phyloP scores from a whole-genome alignment of 768 basidiomycete genomes.

The Lactifluus pinguis region DNA sequence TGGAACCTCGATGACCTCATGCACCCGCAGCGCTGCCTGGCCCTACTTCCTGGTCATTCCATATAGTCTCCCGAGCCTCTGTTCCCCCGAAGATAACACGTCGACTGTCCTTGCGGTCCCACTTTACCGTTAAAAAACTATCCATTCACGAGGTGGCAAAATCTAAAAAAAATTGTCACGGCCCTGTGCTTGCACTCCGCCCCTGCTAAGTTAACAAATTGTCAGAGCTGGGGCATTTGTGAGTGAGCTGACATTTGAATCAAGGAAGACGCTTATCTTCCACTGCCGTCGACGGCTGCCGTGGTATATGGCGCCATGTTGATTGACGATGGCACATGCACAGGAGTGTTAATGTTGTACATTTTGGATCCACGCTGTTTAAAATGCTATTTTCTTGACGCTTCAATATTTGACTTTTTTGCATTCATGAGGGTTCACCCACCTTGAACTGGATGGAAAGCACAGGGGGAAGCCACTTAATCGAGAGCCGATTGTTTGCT shows the following conservation, averaged over 20 bases:
- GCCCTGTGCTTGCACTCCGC: too few relatives aligned
- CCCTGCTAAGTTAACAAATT: too few relatives aligned
- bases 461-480: slow-evolving; percentile 79
- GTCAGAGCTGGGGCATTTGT: slow-evolving; percentile 25
- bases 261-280: slow-evolving; percentile 18
- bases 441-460: slow-evolving; percentile 96
- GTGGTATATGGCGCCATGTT: slow-evolving; percentile 89
- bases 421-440: not conserved
- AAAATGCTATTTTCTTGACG: slow-evolving; percentile 56
- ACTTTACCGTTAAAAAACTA: too few relatives aligned
- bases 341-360: slow-evolving; percentile 75
- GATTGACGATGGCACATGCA: slow-evolving; percentile 73
- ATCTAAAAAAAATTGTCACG: too few relatives aligned
- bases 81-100: too few relatives aligned
- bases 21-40: too few relatives aligned
- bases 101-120: too few relatives aligned
- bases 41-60: too few relatives aligned
- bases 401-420: not conserved
- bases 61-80: too few relatives aligned
- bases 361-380: slow-evolving; percentile 57
- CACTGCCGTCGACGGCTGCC: slow-evolving; percentile 39
- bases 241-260: not conserved
- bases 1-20: too few relatives aligned
- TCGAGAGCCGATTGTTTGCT: slow-evolving; percentile 77
- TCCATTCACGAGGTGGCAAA: too few relatives aligned